Percentiles rank a stretch among this genome's conserved stretches.
These are phyloP conservation scores for Rhodomyrtus psidioides DNA, from an alignment of 441 rosid species.

Conservation along the genomic window DNA sequence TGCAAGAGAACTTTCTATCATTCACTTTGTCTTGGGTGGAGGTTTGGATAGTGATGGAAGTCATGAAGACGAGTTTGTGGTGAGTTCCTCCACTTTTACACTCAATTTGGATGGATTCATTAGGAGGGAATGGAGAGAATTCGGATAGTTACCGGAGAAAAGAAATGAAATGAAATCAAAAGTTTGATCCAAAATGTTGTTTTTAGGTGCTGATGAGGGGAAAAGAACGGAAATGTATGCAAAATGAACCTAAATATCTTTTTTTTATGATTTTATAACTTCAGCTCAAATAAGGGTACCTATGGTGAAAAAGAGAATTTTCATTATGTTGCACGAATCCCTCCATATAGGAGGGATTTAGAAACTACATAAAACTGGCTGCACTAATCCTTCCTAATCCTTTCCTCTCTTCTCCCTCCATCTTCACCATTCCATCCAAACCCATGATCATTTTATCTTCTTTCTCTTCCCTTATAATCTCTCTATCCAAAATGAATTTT, in stretches of 20 bases:
- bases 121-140: background rate
- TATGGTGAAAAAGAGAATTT: background rate
- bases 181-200: background rate
- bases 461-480: background rate
- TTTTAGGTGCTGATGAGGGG: background rate
- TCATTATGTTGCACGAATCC: background rate
- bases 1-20: background rate
- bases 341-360: background rate
- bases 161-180: background rate
- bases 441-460: background rate
- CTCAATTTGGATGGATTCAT: background rate
- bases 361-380: background rate
- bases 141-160: background rate
- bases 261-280: background rate
- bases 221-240: background rate
- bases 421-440: background rate
- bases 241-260: background rate
- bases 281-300: background rate
- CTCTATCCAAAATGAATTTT: background rate
- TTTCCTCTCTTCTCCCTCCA: background rate
- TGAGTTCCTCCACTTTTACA: background rate
- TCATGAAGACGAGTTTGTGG: background rate
- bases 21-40: background rate
- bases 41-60: background rate
- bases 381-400: background rate